Conservation (phyloP, 306 rosid genomes). For the Sicyos edulis region DNA sequence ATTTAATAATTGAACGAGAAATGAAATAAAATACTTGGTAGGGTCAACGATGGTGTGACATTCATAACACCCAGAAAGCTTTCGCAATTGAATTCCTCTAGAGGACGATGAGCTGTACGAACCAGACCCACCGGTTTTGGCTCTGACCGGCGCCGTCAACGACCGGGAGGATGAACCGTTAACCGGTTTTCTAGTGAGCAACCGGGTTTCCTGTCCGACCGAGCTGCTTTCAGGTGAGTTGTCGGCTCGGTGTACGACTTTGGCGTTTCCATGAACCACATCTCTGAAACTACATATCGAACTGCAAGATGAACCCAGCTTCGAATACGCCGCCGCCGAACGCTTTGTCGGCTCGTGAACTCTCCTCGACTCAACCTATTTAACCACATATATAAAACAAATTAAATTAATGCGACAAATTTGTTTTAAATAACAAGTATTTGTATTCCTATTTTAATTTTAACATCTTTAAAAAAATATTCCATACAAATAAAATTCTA, state of each 20-base stretch:
- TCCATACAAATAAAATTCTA: too few species aligned
- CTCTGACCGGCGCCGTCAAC: conserved; percentile 29
- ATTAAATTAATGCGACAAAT: too few species aligned
- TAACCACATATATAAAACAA: too few species aligned
- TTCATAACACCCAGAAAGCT: conserved; percentile 92
- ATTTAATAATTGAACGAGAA: too few species aligned
- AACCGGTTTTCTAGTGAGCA: conserved; percentile 43
- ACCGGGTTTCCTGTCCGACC: conserved; percentile 64
- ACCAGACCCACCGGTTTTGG: conserved; percentile 33
- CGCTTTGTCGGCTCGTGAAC: conserved; percentile 70
- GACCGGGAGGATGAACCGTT: conserved; percentile 33
- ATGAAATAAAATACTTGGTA: conserved; percentile 40
- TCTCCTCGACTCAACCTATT: conserved; percentile 46
- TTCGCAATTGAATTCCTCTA: conserved; percentile 84
- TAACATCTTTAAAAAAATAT: too few species aligned
- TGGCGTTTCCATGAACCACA: conserved; percentile 73
- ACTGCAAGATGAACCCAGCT: conserved; percentile 78
- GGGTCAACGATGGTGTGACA: conserved; percentile 94
- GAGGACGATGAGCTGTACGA: conserved; percentile 38
- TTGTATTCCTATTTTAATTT: too few species aligned
- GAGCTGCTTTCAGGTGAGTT: conserved; percentile 89
- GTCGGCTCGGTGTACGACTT: conserved; percentile 74
- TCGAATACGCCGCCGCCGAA: conserved; percentile 37
- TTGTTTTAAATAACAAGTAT: too few species aligned
- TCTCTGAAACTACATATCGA: conserved; percentile 89